phyloP scores from a whole-genome alignment of 176 grass and related monocot species.

The Echinochloa phyllopogon region DNA sequence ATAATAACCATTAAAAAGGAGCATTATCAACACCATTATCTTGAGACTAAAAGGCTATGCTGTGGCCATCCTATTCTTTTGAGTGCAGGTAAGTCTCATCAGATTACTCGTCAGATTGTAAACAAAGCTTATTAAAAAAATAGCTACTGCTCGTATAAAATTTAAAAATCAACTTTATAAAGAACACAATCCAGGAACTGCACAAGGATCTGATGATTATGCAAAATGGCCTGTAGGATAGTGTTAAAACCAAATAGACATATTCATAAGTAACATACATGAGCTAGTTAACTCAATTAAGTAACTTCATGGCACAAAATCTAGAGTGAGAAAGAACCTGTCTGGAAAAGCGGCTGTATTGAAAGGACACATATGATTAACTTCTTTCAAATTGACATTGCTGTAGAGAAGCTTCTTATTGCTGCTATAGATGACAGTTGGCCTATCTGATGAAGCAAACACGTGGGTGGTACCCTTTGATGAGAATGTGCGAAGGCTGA shows the following conservation, averaged over 20 bases:
- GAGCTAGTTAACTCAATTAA: constrained; percentile 5
- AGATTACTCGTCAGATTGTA: not conserved
- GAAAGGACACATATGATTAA: constrained; percentile 96
- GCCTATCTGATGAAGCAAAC: constrained; percentile 96
- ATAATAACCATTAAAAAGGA: constrained; percentile 14
- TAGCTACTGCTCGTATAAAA: not conserved
- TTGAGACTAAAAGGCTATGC: not conserved
- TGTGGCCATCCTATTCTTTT: not conserved
- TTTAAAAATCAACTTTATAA: not conserved
- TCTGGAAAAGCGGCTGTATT: constrained; percentile 94
- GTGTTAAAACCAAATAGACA: not conserved
- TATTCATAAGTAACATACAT: constrained; percentile 20
- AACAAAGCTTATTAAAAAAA: constrained; percentile 27
- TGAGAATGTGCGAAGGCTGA: constrained; percentile 91
- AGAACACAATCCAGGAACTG: not conserved
- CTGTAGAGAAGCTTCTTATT: constrained; percentile 98
- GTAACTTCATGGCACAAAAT: not conserved
- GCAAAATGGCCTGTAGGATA: not conserved
- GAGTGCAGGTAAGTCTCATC: not conserved
- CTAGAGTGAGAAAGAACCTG: constrained; percentile 60
- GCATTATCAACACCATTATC: not conserved
- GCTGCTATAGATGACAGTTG: constrained; percentile 96
- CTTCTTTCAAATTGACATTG: constrained; percentile 98
- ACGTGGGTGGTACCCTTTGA: constrained; percentile 92
- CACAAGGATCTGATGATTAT: not conserved